Evolutionary conservation across 192 early-diverging fungal species (phyloP), one percentile per base, ranked within the genome.

Genomic region (Gaertneriomyces sp.): DNA sequence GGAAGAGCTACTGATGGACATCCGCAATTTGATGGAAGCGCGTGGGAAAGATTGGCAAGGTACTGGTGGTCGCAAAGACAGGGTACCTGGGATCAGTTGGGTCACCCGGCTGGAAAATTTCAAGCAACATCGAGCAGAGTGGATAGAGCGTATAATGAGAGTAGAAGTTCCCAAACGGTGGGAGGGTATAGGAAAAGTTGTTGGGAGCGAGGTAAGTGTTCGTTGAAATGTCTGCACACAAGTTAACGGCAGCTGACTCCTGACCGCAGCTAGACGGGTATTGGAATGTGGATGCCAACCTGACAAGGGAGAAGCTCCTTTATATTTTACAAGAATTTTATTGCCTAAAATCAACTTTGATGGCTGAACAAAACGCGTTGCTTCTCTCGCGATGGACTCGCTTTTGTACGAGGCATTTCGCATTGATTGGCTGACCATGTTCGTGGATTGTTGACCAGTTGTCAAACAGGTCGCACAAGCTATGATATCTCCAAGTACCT

Each of bases 1-100:
- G 67, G 75, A 80, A 14, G 81, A 76, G 81, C 55, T 84, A 12
- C 16, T 84, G 14, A 45, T 62, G 25, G 79, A 84, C 46, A 78
- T 84, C 16, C 52, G 63, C 7, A 59, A 60, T 17, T 55, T 79
- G 19, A 55, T 74, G 14, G 73, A 81, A 50, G 45, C 62, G 4
- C 57, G 82, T 12, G 16, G 44, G 4, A 84, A 79, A 64, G 82
- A 84, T 60, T 81, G 76, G 68, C 79, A 81, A 65, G 71, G 71
- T 46, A 64, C 64, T 3, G 66, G 71, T 45, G 74, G 67, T 5
- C 33, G 77, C 33, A 65, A 63, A 45, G 78, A 77, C 46, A 53
- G 74, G 7, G 45, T 83, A 42, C 70, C 74, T 4, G 74, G 71
- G 61, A 16, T 57, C 33, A 17, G 16, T 70, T 44, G 66, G 14